Conservation (phyloP, 1,139 yeast genomes). For the Kodamaea ohmeri region DNA sequence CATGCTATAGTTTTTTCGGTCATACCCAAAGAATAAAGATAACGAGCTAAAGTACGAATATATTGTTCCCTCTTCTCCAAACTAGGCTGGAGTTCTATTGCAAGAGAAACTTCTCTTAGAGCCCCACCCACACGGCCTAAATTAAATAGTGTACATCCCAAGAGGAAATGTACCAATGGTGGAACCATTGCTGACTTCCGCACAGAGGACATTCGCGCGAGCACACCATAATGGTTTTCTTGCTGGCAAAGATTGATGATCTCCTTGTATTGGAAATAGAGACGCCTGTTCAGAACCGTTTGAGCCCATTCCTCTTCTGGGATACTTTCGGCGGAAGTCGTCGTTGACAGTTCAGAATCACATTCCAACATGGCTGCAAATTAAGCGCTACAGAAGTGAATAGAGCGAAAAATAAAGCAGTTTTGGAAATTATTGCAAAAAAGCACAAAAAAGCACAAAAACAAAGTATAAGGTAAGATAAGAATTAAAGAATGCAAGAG, state of each 20-base stretch:
- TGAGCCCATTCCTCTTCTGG: not conserved
- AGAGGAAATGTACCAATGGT: conserved; percentile 15
- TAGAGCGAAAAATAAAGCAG: not conserved
- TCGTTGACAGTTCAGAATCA: not conserved
- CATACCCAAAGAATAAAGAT: conserved; percentile 20
- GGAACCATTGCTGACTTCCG: conserved; percentile 9
- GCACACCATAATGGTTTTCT: conserved; percentile 16
- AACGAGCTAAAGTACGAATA: conserved; percentile 17
- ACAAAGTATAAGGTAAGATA: no score
- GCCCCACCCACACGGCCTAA: conserved; percentile 28
- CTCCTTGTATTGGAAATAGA: conserved; percentile 7
- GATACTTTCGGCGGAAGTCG: not conserved
- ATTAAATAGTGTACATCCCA: conserved; percentile 23
- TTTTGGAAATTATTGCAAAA: no score
- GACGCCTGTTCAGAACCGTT: not conserved
- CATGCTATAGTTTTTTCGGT: conserved; percentile 12
- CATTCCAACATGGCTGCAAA: conserved; percentile 2
- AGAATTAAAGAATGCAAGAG: no score
- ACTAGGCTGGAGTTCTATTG: conserved; percentile 25
- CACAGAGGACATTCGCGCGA: conserved; percentile 15
- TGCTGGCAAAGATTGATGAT: conserved; percentile 12
- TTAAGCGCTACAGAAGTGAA: not conserved
- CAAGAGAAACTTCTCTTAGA: conserved; percentile 26
- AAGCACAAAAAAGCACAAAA: no score
- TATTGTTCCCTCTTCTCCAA: conserved; percentile 17